Conservation (phyloP, 2,329 filamentous ascomycete species). For the Sodiomyces alkalinus region DNA sequence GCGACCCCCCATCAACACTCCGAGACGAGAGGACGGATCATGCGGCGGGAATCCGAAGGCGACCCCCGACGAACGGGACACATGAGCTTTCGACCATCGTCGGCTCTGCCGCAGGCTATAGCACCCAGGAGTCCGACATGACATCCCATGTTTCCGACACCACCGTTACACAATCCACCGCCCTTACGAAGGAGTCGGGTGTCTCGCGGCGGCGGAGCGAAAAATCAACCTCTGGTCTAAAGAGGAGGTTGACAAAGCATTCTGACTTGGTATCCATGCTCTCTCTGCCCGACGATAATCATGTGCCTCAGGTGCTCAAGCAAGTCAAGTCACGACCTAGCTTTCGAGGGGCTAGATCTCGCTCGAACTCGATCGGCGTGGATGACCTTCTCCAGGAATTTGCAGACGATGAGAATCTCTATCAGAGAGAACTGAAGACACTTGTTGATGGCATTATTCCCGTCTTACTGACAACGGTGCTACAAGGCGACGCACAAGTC, state of each 20-base stretch:
- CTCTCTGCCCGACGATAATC: constrained; percentile 49
- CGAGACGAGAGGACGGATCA: constrained; percentile 9
- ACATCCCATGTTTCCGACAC: constrained; percentile 32
- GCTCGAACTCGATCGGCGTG: constrained; percentile 51
- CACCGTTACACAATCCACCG: constrained; percentile 37
- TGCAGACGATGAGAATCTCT: constrained; percentile 69
- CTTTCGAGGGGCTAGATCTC: constrained; percentile 57
- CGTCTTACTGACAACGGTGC: constrained; percentile 71
- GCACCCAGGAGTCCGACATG: constrained; percentile 31
- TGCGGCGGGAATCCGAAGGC: constrained; percentile 18
- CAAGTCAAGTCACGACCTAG: constrained; percentile 67
- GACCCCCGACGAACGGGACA: constrained; percentile 36
- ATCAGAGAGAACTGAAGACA: constrained; percentile 80
- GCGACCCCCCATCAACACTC: constrained; percentile 12
- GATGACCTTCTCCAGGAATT: constrained; percentile 69
- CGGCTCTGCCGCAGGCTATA: constrained; percentile 31
- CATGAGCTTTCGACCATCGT: constrained; percentile 43
- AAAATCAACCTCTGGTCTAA: constrained; percentile 33
- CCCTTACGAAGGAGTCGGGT: constrained; percentile 29
- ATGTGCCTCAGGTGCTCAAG: constrained; percentile 42
- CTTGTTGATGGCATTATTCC: constrained; percentile 91
- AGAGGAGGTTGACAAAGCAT: constrained; percentile 73
- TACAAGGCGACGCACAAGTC: constrained; percentile 52
- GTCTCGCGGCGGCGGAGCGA: constrained; percentile 30
- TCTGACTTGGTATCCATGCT: constrained; percentile 89